These are phyloP conservation scores for Ogataea paradorogensis DNA, from an alignment of 805 yeast species.

Conservation along the genomic window DNA sequence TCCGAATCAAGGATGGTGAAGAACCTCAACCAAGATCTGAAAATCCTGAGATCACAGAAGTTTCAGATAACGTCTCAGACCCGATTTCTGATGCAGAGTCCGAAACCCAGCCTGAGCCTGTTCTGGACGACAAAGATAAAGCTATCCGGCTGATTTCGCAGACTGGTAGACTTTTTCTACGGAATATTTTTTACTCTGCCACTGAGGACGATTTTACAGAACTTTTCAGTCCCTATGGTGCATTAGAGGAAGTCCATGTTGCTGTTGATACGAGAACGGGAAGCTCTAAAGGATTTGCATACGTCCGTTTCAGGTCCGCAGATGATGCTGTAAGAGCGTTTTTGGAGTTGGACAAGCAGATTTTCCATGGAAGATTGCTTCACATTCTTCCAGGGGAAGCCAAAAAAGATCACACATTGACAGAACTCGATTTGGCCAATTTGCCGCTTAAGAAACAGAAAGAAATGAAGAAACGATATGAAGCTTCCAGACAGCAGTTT, in stretches of 20 bases:
- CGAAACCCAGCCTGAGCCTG: slow-evolving; percentile 19
- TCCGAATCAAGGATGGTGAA: slow-evolving; percentile 58
- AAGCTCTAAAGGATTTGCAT: slow-evolving; percentile 89
- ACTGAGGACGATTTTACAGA: slow-evolving; percentile 73
- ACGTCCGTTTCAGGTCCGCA: slow-evolving; percentile 65
- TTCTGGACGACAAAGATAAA: slow-evolving; percentile 43
- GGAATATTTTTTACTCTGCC: slow-evolving; percentile 80
- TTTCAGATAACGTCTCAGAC: slow-evolving; percentile 11
- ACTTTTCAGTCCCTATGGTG: slow-evolving; percentile 67
- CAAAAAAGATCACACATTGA: slow-evolving; percentile 78
- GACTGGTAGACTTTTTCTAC: slow-evolving; percentile 81
- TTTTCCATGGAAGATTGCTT: slow-evolving; percentile 89
- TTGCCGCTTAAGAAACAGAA: slow-evolving; percentile 89
- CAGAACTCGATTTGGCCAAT: slow-evolving; percentile 87
- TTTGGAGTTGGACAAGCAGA: slow-evolving; percentile 72
- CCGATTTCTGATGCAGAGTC: slow-evolving; percentile 1
- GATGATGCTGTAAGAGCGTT: slow-evolving; percentile 77
- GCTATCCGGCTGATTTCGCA: slow-evolving; percentile 49
- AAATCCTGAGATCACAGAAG: background rate
- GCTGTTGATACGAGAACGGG: slow-evolving; percentile 91
- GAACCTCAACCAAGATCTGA: slow-evolving; percentile 9
- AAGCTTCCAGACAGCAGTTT: slow-evolving; percentile 83
- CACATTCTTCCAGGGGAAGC: slow-evolving; percentile 86
- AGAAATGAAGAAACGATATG: slow-evolving; percentile 77
- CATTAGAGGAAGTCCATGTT: slow-evolving; percentile 82